Evolutionary conservation across 805 yeast species (phyloP), one percentile per base, ranked within the genome.

Genomic region (Starmerella cellae): DNA sequence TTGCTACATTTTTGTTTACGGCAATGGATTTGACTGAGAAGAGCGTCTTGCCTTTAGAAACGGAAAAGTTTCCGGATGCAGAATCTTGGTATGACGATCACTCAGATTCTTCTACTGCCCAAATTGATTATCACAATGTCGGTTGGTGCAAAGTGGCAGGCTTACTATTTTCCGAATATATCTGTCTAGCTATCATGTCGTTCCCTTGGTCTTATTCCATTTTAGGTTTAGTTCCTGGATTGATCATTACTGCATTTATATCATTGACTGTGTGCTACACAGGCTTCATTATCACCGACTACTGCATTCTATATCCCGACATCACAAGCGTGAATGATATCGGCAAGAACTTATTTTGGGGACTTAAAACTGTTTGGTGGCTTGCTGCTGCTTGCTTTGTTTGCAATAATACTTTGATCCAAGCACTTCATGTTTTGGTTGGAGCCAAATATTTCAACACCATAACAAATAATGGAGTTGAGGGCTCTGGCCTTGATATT

Each of bases 131-230:
- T 50, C 58, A 70, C 38, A 61, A 68, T 18, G 72, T 77, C 48
- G 67, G 76, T 22, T 74, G 78, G 78, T 70, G 67, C 49, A 70
- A 66, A 47, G 72, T 79, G 0, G 75, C 79, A 1, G 77, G 75
- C n/a, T 62, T 74, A 32, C 59, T 74, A 40, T 71, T 74, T 47
- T 69, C 75, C 1, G 79, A 74, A 55, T 74, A 74, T 55, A 72
- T 74, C 26, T 75, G 78, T 50, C 61, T 74, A 46, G 79, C 79
- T 13, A 72, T 73, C 45, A 66, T 74, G 74, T 70, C 77, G n/a
- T 74, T 74, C 55, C 80, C 80, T 0, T 73, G 78, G 77, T 70
- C 77, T 10, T 74, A 71, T 50, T 71, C 78, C 2, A 74, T 74
- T 3, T 58, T 74, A 17, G 80, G 80, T 0, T 56, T 74, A 8